Evolutionary conservation across 1,139 yeast species (phyloP).

Genomic region (Groenewaldozyma auringiensis): DNA sequence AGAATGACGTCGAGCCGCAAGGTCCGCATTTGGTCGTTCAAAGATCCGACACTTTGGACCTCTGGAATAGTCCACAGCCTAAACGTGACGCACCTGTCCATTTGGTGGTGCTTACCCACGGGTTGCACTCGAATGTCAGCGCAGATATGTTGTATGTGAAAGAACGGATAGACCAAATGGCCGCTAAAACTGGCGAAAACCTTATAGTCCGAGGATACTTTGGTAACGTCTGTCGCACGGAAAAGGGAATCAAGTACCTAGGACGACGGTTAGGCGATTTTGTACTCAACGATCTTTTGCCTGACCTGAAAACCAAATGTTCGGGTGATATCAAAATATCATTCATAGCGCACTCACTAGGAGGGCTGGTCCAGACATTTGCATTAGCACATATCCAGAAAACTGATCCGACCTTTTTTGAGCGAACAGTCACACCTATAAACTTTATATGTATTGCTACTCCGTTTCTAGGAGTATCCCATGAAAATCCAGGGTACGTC

Average conservation of each 20-base stretch:
- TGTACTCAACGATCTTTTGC: constrained; percentile 48
- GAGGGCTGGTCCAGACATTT: constrained; percentile 85
- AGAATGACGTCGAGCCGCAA: neutral
- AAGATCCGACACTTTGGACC: constrained; percentile 54
- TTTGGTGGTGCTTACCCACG: constrained; percentile 78
- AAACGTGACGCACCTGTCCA: constrained; percentile 47
- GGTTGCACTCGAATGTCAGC: constrained; percentile 80
- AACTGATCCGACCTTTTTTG: constrained; percentile 67
- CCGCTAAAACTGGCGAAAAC: constrained; percentile 43
- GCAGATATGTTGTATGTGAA: constrained; percentile 84
- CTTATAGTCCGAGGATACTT: constrained; percentile 74
- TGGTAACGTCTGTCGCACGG: constrained; percentile 85
- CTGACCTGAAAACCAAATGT: constrained; percentile 7
- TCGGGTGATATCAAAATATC: constrained; percentile 47
- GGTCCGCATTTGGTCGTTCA: constrained; percentile 35
- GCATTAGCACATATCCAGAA: constrained; percentile 75
- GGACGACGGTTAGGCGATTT: constrained; percentile 80
- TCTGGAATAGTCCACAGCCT: constrained; percentile 63
- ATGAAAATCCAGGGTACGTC: constrained; percentile 83
- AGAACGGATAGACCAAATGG: constrained; percentile 61
- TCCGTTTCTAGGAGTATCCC: constrained; percentile 78
- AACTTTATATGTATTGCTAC: constrained; percentile 81
- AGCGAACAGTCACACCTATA: constrained; percentile 53
- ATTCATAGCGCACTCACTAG: constrained; percentile 86
- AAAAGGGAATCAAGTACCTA: constrained; percentile 77